Base-by-base conservation (phyloP, 2,329 filamentous ascomycete species). In the Pseudogymnoascus sp. region DNA sequence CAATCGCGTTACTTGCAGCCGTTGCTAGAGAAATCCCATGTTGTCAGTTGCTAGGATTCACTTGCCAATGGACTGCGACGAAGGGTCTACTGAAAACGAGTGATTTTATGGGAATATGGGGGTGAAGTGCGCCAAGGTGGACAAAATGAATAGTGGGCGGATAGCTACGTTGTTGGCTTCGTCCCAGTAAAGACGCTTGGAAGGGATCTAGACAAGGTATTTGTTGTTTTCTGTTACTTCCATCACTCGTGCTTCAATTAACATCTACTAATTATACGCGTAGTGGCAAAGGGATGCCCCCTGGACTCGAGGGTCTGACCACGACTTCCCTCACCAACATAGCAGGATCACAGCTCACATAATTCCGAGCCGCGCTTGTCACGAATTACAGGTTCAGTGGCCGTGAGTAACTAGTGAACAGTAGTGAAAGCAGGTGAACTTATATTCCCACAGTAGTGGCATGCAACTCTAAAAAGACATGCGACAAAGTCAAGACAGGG, bases 1-100 rank as follows among this genome's bases (percentile, higher is more conserved):
- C 48, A 55, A 18, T 55, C 48, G 29, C 48, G 48, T 12, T 55
- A 55, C 15, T 55, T 55, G 29, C 48, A 55, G n/a, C 48, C 48
- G 4, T 55, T 55, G 13, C 15, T 55, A 12, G 48, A 55, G 48
- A 55, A 55, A 18, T 55, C 48, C n/a, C 15, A 55, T 7, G 48
- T 29, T 3, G 29, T 33, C 15, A 55, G 29, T 8, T 55, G 48
- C 48, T 55, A 55, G 48, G n/a, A 33, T 33, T 8, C n/a, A 1
- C 27, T 18, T 31, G 29, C 48, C 2, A 31, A 55, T 18, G 3
- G 48, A 18, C 18, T 33, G 18, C 5, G 27, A 33, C n/a, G 6
- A 2, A 27, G 40, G 21, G n/a, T 27, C 40, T 27, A 45, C 10
- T 1, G 21, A 7, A 7, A 25, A 45, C n/a, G 27, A 27, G 40